A percentile compares a stretch with the other conserved stretches of the same genome.
phyloP scores from a whole-genome alignment of 177 flowering plant genomes.

The Vitis hybrid region DNA sequence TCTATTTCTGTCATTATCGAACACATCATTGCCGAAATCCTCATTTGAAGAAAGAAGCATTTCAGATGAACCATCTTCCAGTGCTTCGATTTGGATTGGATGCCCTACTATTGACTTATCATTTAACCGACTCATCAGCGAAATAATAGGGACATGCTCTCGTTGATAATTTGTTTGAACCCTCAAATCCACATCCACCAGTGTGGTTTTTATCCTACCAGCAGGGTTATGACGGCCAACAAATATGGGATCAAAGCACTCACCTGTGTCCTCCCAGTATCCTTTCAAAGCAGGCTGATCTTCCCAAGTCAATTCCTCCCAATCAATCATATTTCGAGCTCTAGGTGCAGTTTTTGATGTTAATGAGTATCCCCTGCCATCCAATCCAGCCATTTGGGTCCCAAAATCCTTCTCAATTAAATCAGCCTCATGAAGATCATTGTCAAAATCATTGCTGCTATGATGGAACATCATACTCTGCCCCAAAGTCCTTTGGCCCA shows the following conservation, averaged over 20 bases:
- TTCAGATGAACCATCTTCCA: slow-evolving; percentile 66
- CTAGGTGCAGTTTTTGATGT: slow-evolving; percentile 26
- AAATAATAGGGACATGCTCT: slow-evolving; percentile 78
- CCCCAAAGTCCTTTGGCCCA: slow-evolving; percentile 21
- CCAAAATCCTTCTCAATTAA: slow-evolving; percentile 28
- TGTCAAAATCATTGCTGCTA: slow-evolving; percentile 23
- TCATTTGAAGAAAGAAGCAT: slow-evolving; percentile 29
- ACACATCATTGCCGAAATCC: slow-evolving; percentile 27
- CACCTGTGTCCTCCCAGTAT: slow-evolving; percentile 39
- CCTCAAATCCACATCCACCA: slow-evolving; percentile 77
- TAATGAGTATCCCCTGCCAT: slow-evolving; percentile 22
- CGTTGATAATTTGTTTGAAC: slow-evolving; percentile 75
- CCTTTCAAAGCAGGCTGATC: slow-evolving; percentile 33
- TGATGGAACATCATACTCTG: slow-evolving; percentile 13
- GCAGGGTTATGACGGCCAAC: slow-evolving; percentile 28
- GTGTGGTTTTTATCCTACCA: slow-evolving; percentile 32
- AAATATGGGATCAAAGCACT: slow-evolving; percentile 33
- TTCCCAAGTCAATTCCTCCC: slow-evolving; percentile 43
- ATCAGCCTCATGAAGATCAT: slow-evolving; percentile 33
- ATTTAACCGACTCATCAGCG: slow-evolving; percentile 80
- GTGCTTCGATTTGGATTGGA: slow-evolving; percentile 69
- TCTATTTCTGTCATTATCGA: slow-evolving; percentile 38
- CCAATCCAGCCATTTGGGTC: slow-evolving; percentile 19
- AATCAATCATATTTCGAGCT: slow-evolving; percentile 28
- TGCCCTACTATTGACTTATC: slow-evolving; percentile 94